Percentiles rank a stretch among this genome's conserved stretches.
Evolutionary conservation across 139 green algal species (phyloP).

Genomic region (Chlorella sp.): DNA sequence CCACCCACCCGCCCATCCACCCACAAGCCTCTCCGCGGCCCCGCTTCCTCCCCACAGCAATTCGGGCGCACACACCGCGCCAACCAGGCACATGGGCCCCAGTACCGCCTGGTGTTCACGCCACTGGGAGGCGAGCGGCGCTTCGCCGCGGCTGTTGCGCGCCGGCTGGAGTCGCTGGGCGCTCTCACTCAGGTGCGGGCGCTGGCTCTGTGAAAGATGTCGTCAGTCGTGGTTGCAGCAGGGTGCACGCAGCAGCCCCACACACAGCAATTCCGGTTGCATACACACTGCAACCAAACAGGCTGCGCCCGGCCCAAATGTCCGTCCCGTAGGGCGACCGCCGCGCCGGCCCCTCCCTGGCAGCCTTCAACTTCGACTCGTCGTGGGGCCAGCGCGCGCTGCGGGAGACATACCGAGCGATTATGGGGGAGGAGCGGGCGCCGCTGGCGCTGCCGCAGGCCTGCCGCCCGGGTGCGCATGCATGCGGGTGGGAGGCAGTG

Average conservation of each 20-base stretch:
- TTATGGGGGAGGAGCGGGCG: conserved; percentile 46
- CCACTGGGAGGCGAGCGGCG: conserved; percentile 88
- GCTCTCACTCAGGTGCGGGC: conserved; percentile 77
- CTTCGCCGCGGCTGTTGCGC: conserved; percentile 86
- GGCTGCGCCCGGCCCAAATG: too few relatives aligned
- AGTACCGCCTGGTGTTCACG: conserved; percentile 80
- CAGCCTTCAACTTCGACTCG: conserved; percentile 72
- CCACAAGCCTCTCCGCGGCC: background rate
- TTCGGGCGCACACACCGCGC: conserved; percentile 72
- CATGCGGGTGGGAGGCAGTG: too few relatives aligned
- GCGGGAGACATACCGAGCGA: conserved; percentile 56
- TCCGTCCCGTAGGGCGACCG: conserved; percentile 63
- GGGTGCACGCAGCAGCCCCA: too few relatives aligned
- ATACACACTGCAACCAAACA: too few relatives aligned
- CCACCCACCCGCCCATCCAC: background rate
- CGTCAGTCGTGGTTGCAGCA: too few relatives aligned
- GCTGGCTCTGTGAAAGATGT: too few relatives aligned
- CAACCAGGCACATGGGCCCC: conserved; percentile 52
- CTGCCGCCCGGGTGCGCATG: conserved; percentile 30
- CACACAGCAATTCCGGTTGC: too few relatives aligned
- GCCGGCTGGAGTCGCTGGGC: conserved; percentile 85
- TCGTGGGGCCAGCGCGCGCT: conserved; percentile 66
- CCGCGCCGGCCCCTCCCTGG: conserved; percentile 53
- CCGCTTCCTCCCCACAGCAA: conserved; percentile 68
- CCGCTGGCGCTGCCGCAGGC: conserved; percentile 31